Percentiles rank a stretch among this genome's conserved stretches.
These are phyloP conservation scores for Apiotrichum veenhuisii DNA, from an alignment of 1,284 basidiomycete genomes.

Conservation along the genomic window DNA sequence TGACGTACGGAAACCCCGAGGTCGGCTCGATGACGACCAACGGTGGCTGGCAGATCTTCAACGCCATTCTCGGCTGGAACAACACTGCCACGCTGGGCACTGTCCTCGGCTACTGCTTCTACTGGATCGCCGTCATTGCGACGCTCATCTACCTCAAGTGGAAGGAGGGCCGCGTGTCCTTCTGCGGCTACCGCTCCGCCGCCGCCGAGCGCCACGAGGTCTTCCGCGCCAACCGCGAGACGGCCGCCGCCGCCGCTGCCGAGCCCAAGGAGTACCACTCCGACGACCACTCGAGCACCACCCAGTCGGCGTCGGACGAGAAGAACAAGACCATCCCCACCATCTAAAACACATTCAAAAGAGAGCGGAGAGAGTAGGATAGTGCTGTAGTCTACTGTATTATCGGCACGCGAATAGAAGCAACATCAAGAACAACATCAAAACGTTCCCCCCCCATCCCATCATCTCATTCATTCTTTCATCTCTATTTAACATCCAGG, in stretches of 20 bases:
- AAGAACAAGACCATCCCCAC: neutral
- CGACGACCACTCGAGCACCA: neutral
- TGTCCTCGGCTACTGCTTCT: conserved; percentile 69
- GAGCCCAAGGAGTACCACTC: neutral
- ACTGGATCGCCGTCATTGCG: conserved; percentile 69
- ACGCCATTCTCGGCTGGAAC: conserved; percentile 50
- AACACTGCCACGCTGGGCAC: conserved; percentile 59
- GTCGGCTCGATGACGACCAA: conserved; percentile 50
- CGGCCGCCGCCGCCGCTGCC: neutral
- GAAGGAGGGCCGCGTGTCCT: conserved; percentile 51
- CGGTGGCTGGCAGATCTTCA: conserved; percentile 49
- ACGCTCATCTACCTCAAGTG: conserved; percentile 68
- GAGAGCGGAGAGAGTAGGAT: no score
- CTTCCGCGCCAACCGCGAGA: neutral
- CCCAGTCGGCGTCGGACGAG: conserved; percentile 1
- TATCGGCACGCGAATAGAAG: no score
- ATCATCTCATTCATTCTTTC: no score
- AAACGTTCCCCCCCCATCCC: no score
- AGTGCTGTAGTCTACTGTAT: no score
- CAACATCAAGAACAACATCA: no score
- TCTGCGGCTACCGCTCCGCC: conserved; percentile 34
- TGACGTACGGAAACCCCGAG: conserved; percentile 75
- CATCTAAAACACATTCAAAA: no score
- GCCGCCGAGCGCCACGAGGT: neutral
- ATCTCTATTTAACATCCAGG: no score